Conservation (phyloP, 2,329 filamentous ascomycete species). For the Colletotrichum gigasporum region DNA sequence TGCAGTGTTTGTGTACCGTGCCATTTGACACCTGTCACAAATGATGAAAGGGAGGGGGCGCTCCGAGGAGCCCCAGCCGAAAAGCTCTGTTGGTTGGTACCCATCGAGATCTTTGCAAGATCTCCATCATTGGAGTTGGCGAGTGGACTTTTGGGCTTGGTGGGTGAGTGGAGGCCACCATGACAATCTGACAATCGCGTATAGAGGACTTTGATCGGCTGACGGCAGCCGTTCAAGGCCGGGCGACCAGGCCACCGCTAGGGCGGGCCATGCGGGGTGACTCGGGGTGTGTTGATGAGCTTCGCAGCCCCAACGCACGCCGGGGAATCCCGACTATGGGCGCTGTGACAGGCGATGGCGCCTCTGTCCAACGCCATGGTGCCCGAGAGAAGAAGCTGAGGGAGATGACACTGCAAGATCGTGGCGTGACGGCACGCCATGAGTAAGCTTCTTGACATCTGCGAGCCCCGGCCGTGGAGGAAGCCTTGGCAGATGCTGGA, state of each 20-base stretch:
- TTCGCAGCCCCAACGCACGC: not conserved
- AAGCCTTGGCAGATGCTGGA: not conserved
- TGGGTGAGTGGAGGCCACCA: not conserved
- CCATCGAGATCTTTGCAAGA: conserved; percentile 24
- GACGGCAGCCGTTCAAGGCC: conserved; percentile 7
- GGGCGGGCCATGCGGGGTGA: conserved; percentile 12
- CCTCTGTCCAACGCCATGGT: not conserved
- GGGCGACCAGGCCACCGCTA: not conserved
- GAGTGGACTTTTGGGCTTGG: not conserved
- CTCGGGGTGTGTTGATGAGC: not conserved
- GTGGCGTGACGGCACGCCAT: not conserved
- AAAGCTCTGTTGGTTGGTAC: conserved; percentile 14
- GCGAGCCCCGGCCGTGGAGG: not conserved
- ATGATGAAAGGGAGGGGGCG: not conserved
- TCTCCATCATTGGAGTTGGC: conserved; percentile 9
- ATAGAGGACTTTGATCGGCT: conserved; percentile 8
- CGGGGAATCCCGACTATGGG: conserved; percentile 2
- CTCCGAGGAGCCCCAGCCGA: not conserved
- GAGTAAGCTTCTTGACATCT: not conserved
- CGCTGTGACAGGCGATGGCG: not conserved
- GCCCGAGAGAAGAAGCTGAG: not conserved
- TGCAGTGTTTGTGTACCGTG: not conserved
- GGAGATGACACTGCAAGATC: not conserved
- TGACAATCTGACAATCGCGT: conserved; percentile 11
- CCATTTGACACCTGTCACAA: conserved; percentile 16